Evolutionary conservation across 805 yeast genomes (phyloP), one percentile per base, ranked within the genome.

Genomic region (Ogataea henricii): DNA sequence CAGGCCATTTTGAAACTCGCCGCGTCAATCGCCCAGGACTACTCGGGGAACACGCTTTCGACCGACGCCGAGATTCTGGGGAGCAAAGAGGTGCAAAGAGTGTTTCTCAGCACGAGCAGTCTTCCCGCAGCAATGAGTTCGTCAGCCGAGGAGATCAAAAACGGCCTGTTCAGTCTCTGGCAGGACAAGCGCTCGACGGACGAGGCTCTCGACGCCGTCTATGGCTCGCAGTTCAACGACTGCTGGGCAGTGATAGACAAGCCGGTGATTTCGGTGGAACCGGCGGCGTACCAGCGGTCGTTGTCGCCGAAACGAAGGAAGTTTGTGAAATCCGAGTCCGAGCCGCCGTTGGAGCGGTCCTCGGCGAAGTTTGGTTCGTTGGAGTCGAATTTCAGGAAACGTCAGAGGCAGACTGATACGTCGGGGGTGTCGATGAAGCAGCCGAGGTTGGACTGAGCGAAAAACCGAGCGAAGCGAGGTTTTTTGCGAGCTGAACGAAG

Each of bases 1-100:
- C 58, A 53, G 43, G 53, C 57, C 36, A 58, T 58, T 5, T 44
- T 57, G 14, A 56, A 57, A 40, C 48, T 58, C 26, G 53, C 60
- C 3, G 51, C 59, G 2, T 48, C 53, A 3, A 54, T 55, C 25
- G 55, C 57, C 4, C 59, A 58, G 35, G 60, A 55, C 34, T 53
- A 53, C 17, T 43, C 55, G 16, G 52, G 56, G 9, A 49, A 51
- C 42, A 45, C 51, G 23, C 41, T 52, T 16, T 27, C 47, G 10
- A 49, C 47, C 4, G 63, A 59, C 29, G 45, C 45, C 9, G 54
- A 55, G 14, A 57, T 59, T 22, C 43, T 54, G 17, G 27, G 51
- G n/a, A 55, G 56, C 43, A 43, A 47, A 7, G 49, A 49, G 34
- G 55, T 57, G 1, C 51, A 48, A n/a, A 45, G 46, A 8, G 16